Conservation (phyloP, 2,329 filamentous ascomycete genomes). For the Penicillium sp. region DNA sequence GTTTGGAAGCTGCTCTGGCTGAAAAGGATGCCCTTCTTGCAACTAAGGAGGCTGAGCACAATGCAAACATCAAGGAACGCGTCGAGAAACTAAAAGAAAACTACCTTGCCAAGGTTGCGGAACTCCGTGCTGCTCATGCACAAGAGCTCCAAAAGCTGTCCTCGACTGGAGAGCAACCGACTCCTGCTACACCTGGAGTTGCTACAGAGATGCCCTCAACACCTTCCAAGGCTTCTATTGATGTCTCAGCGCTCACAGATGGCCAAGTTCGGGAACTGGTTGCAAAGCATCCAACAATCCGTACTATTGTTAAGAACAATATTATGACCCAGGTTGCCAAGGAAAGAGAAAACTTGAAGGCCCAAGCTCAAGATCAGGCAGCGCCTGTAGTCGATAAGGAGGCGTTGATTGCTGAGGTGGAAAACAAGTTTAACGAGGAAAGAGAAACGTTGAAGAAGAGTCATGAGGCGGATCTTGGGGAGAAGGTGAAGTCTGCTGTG, state of each 20-base stretch:
- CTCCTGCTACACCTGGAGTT: conserved; percentile 16
- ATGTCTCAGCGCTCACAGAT: conserved; percentile 47
- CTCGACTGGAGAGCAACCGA: conserved; percentile 41
- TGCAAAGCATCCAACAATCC: conserved; percentile 50
- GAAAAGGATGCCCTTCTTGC: conserved; percentile 49
- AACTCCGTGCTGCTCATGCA: conserved; percentile 52
- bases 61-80: conserved; percentile 49
- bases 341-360: conserved; percentile 33
- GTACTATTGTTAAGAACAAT: conserved; percentile 57
- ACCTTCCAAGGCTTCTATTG: conserved; percentile 32
- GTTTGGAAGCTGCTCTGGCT: conserved; percentile 52
- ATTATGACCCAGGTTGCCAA: conserved; percentile 51
- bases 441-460: conserved; percentile 45
- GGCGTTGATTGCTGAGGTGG: conserved; percentile 34
- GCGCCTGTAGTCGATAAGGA: conserved; percentile 31
- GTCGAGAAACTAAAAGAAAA: conserved; percentile 64
- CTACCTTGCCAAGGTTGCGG: conserved; percentile 67
- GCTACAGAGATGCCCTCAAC: conserved; percentile 28
- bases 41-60: conserved; percentile 52
- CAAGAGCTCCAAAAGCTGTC: conserved; percentile 51
- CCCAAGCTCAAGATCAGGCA: conserved; percentile 30
- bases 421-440: conserved; percentile 42
- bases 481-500: conserved; percentile 59
- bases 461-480: conserved; percentile 59
- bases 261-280: conserved; percentile 53